phyloP scores from a whole-genome alignment of 106 monocot species.

The Allium fistulosum region DNA sequence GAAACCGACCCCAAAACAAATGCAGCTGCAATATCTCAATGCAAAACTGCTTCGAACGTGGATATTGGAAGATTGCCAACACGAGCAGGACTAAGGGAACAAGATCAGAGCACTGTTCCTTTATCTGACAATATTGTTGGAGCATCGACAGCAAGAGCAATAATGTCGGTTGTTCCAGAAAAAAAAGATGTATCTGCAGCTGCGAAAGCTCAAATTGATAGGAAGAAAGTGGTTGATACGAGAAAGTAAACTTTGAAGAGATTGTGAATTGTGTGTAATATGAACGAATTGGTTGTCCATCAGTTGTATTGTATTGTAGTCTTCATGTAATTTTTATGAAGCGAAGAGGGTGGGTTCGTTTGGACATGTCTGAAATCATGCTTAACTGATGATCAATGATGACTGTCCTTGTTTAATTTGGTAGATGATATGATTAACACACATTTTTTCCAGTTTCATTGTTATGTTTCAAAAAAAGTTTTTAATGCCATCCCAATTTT shows the following conservation, averaged over 20 bases:
- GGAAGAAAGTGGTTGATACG: slow-evolving; percentile 77
- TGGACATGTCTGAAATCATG: too few relatives aligned
- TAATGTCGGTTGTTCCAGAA: not conserved
- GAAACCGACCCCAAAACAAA: slow-evolving; percentile 59
- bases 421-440: too few relatives aligned
- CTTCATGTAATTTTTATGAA: too few relatives aligned
- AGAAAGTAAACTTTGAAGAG: slow-evolving; percentile 96
- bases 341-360: too few relatives aligned
- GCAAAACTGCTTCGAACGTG: slow-evolving; percentile 67
- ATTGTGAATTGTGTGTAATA: slow-evolving; percentile 19
- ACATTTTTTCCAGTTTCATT: too few relatives aligned
- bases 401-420: too few relatives aligned
- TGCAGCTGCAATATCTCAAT: slow-evolving; percentile 63
- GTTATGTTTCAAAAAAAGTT: too few relatives aligned
- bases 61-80: slow-evolving; percentile 31
- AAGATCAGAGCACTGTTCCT: slow-evolving; percentile 31
- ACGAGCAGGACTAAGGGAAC: slow-evolving; percentile 12
- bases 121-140: slow-evolving; percentile 6
- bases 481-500: too few relatives aligned
- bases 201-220: slow-evolving; percentile 39
- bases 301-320: too few relatives aligned
- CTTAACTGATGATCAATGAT: too few relatives aligned
- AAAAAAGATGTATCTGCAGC: slow-evolving; percentile 20
- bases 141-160: not conserved
- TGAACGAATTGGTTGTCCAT: too few relatives aligned